A percentile compares a stretch with the other conserved stretches of the same genome.
phyloP scores from a whole-genome alignment of 2,329 filamentous ascomycete genomes.

The Colletotrichum echinochloae region DNA sequence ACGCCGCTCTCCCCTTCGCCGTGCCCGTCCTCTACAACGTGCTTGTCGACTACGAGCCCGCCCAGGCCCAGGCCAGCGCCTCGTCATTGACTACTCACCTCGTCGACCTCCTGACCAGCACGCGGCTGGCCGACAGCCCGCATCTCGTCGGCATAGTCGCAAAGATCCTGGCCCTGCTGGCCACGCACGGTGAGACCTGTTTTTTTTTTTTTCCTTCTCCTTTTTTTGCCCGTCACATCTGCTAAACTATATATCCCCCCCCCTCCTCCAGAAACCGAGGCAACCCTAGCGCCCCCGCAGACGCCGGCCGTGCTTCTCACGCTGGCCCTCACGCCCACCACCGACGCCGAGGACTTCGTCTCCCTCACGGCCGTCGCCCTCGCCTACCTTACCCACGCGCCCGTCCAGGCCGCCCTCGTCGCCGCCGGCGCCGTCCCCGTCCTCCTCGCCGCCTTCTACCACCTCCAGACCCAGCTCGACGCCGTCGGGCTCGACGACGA shows the following conservation, averaged over 20 bases:
- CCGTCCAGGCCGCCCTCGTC: slow-evolving; percentile 63
- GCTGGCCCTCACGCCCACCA: slow-evolving; percentile 57
- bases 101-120: slow-evolving; percentile 61
- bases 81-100: slow-evolving; percentile 63
- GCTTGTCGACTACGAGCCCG: slow-evolving; percentile 71
- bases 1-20: slow-evolving; percentile 62
- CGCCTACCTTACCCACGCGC: slow-evolving; percentile 66
- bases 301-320: slow-evolving; percentile 64
- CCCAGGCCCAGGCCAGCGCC: slow-evolving; percentile 67
- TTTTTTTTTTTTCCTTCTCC: not conserved
- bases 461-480: slow-evolving; percentile 59
- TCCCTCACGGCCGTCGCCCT: slow-evolving; percentile 64
- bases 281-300: slow-evolving; percentile 54
- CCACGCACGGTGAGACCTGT: slow-evolving; percentile 58
- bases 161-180: slow-evolving; percentile 67
- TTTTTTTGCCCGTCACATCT: not conserved
- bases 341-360: slow-evolving; percentile 67
- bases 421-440: slow-evolving; percentile 52
- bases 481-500: slow-evolving; percentile 54
- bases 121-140: slow-evolving; percentile 55
- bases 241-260: not conserved
- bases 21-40: slow-evolving; percentile 73
- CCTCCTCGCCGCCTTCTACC: slow-evolving; percentile 62
- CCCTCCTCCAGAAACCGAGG: slow-evolving; percentile 57
- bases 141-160: slow-evolving; percentile 64